phyloP scores from a whole-genome alignment of 2,329 filamentous ascomycete genomes.

The Mycocentrospora acerina region DNA sequence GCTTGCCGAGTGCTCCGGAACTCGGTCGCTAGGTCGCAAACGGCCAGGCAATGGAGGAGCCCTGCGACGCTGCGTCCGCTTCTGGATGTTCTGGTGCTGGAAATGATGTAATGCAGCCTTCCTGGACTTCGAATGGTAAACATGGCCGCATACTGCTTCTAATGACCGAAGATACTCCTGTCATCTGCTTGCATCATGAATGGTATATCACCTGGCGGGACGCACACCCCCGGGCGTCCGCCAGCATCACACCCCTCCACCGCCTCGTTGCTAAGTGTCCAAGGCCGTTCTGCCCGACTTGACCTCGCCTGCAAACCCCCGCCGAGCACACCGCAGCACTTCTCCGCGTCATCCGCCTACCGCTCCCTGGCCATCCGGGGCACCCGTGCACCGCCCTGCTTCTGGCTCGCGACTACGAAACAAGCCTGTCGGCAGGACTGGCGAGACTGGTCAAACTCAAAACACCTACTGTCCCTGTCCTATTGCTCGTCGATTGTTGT shows the following conservation, averaged over 20 bases:
- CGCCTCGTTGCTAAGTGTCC: too few species aligned
- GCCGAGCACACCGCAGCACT: too few species aligned
- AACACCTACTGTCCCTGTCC: slow-evolving; percentile 32
- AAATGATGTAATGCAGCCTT: slow-evolving; percentile 29
- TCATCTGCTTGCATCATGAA: too few species aligned
- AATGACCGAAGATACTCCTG: too few species aligned
- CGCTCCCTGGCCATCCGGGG: slow-evolving; percentile 20
- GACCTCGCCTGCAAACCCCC: neutral
- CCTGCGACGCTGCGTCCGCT: slow-evolving; percentile 17
- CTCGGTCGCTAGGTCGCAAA: slow-evolving; percentile 23
- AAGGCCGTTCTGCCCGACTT: too few species aligned
- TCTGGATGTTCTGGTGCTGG: slow-evolving; percentile 15
- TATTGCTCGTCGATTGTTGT: slow-evolving; percentile 18
- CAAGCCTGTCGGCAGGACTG: slow-evolving; percentile 20
- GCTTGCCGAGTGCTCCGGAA: slow-evolving; percentile 31
- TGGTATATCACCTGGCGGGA: too few species aligned
- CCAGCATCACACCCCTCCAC: too few species aligned
- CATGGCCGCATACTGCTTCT: too few species aligned
- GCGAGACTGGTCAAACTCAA: slow-evolving; percentile 23
- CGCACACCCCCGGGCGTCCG: too few species aligned
- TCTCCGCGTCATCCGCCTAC: neutral
- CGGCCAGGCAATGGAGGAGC: slow-evolving; percentile 15
- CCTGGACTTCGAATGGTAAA: neutral
- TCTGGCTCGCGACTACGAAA: slow-evolving; percentile 12
- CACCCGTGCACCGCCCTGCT: slow-evolving; percentile 20